Evolutionary conservation across 148 eudicot genomes (phyloP).

Genomic region (Nepenthes mirabilis): DNA sequence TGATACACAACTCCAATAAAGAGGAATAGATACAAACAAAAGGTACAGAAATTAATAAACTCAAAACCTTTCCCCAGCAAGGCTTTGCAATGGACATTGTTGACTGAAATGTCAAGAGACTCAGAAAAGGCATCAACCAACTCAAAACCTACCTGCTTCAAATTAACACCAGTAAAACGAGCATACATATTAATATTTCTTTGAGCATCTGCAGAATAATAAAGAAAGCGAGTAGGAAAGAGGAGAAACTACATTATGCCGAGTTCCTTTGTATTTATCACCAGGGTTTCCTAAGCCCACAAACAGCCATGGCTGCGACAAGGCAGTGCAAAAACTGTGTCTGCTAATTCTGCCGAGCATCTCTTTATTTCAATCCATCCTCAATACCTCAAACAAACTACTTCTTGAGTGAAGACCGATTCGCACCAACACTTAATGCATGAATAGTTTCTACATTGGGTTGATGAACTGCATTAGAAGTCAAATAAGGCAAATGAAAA

Average conservation of each 20-base stretch:
- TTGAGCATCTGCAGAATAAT: background rate
- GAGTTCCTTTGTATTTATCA: slow-evolving; percentile 61
- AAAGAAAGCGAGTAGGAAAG: background rate
- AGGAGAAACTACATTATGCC: slow-evolving; percentile 49
- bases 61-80: slow-evolving; percentile 68
- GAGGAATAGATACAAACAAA: background rate
- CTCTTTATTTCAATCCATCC: no score
- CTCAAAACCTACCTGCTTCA: slow-evolving; percentile 52
- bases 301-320: slow-evolving; percentile 70
- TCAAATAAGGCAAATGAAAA: no score
- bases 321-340: slow-evolving; percentile 17
- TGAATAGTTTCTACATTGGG: no score
- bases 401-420: no score
- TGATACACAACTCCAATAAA: background rate
- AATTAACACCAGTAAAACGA: background rate
- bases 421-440: no score
- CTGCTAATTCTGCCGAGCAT: no score
- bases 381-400: no score
- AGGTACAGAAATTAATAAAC: no score
- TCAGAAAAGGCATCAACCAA: slow-evolving; percentile 71
- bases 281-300: slow-evolving; percentile 92
- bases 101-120: slow-evolving; percentile 49
- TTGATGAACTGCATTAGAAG: no score
- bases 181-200: background rate
- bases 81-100: slow-evolving; percentile 66